Conservation (phyloP, 345 rosid genomes). For the Psidium friedrichsthalianum region DNA sequence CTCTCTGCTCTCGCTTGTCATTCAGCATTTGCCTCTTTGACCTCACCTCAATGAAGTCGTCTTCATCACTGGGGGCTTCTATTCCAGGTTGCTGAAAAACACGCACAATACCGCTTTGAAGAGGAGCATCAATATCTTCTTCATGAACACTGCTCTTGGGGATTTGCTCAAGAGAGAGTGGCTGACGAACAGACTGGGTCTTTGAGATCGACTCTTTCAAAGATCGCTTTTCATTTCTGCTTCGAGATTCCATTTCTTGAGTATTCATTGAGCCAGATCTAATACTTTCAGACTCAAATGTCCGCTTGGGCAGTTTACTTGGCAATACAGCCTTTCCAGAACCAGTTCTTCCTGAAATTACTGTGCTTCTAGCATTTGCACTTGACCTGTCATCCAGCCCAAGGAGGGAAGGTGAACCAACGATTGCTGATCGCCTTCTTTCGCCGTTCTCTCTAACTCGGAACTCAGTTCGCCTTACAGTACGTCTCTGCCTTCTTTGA, state of each 20-base stretch:
- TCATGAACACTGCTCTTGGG: slow-evolving; percentile 36
- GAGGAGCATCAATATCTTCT: slow-evolving; percentile 54
- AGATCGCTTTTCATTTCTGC: slow-evolving; percentile 32
- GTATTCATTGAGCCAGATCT: slow-evolving; percentile 17
- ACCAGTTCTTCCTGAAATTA: slow-evolving; percentile 25
- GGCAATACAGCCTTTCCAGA: slow-evolving; percentile 37
- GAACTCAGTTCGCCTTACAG: slow-evolving; percentile 49
- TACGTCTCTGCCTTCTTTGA: slow-evolving; percentile 48
- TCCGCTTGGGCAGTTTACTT: slow-evolving; percentile 47
- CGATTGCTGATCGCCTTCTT: slow-evolving; percentile 19
- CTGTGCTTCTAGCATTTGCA: slow-evolving; percentile 27
- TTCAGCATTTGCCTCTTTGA: slow-evolving; percentile 98
- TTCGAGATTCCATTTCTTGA: slow-evolving; percentile 31
- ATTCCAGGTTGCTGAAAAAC: slow-evolving; percentile 84
- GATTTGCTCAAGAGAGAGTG: slow-evolving; percentile 26
- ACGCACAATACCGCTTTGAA: slow-evolving; percentile 73
- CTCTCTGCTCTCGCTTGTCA: slow-evolving; percentile 93
- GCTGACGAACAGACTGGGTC: slow-evolving; percentile 25
- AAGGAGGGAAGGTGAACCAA: slow-evolving; percentile 20
- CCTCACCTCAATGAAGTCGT: slow-evolving; percentile 96
- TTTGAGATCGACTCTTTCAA: slow-evolving; percentile 37
- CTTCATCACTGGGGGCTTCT: slow-evolving; percentile 86
- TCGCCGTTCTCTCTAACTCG: slow-evolving; percentile 58
- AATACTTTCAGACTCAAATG: slow-evolving; percentile 32
- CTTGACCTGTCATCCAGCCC: slow-evolving; percentile 39